phyloP scores from a whole-genome alignment of 2,329 filamentous ascomycete genomes.

The Rhynchosporium agropyri region DNA sequence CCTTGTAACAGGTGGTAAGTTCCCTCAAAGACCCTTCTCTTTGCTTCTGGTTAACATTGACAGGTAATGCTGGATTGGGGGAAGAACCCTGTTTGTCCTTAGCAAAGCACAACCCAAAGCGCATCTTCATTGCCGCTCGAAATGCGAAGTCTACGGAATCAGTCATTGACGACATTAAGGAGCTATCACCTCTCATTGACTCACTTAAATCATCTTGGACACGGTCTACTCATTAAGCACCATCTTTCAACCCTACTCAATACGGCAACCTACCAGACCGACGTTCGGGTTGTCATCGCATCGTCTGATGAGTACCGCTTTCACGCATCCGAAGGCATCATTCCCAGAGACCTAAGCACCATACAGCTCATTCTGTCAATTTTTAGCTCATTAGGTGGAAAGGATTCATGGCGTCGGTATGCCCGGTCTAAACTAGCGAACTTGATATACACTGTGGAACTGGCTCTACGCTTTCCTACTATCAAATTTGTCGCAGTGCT shows the following conservation, averaged over 20 bases:
- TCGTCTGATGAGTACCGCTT: conserved; percentile 32
- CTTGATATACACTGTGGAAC: conserved; percentile 46
- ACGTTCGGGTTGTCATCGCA: conserved; percentile 21
- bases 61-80: conserved; percentile 47
- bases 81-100: conserved; percentile 45
- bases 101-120: conserved; percentile 45
- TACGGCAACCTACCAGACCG: conserved; percentile 22
- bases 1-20: conserved; percentile 49
- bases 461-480: conserved; percentile 45
- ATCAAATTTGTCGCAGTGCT: conserved; percentile 46
- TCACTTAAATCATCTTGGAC: conserved; percentile 27
- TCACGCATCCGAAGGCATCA: conserved; percentile 31
- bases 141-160: conserved; percentile 43
- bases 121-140: conserved; percentile 45
- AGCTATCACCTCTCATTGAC: conserved; percentile 3
- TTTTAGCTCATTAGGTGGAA: conserved; percentile 9
- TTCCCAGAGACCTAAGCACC: conserved; percentile 37
- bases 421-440: conserved; percentile 53
- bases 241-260: conserved; percentile 26
- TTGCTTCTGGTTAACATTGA: not conserved
- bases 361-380: conserved; percentile 18
- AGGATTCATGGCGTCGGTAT: conserved; percentile 36
- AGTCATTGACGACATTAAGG: conserved; percentile 21
- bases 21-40: not conserved
- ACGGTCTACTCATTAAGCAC: conserved; percentile 26